These are phyloP conservation scores for Salvia splendens DNA, from an alignment of 257 asterid species.

Conservation along the genomic window DNA sequence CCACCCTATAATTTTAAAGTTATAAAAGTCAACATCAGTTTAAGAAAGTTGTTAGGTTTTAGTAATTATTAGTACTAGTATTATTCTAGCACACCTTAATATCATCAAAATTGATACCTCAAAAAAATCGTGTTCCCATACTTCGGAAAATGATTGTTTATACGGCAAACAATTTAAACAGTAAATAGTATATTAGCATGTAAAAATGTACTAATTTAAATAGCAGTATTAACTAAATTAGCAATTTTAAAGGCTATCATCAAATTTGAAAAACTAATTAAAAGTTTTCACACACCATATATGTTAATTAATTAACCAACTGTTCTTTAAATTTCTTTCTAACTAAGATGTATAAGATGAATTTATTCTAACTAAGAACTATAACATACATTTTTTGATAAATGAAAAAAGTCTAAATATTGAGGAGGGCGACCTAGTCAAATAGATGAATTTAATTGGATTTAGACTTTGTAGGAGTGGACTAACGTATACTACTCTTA, in stretches of 20 bases:
- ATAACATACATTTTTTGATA: neutral
- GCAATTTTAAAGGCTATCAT: neutral
- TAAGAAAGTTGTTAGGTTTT: constrained; percentile 33
- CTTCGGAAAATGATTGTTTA: too few species aligned
- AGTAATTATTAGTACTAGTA: too few species aligned
- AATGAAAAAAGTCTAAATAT: neutral
- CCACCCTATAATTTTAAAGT: constrained; percentile 15
- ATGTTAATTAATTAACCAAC: neutral
- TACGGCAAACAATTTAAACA: too few species aligned
- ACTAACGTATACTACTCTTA: too few species aligned
- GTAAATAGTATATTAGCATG: too few species aligned
- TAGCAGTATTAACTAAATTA: too few species aligned
- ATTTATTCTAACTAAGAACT: neutral
- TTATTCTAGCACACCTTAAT: neutral
- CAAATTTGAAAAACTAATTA: too few species aligned
- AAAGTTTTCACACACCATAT: too few species aligned
- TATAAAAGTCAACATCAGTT: constrained; percentile 39
- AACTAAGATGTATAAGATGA: too few species aligned
- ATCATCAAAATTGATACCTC: neutral
- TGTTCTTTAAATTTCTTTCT: neutral
- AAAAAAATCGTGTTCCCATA: too few species aligned
- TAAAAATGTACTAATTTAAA: too few species aligned
- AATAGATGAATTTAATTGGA: constrained; percentile 22
- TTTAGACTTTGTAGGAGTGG: neutral
- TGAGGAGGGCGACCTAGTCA: constrained; percentile 38